These are phyloP conservation scores for Lepiota brunneoincarnata DNA, from an alignment of 768 basidiomycete species.

Conservation along the genomic window DNA sequence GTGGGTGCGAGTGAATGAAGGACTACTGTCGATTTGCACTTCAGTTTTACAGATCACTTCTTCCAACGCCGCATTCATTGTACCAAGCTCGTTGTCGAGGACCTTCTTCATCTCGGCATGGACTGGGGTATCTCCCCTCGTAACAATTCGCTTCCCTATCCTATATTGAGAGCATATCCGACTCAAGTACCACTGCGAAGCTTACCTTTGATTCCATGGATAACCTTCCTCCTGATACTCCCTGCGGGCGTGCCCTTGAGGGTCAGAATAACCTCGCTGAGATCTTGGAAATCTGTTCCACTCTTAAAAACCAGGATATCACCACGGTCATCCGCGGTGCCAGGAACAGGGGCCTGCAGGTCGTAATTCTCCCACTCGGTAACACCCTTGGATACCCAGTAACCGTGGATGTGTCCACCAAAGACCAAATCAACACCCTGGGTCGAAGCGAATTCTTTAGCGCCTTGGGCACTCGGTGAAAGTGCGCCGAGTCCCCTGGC, in stretches of 20 bases:
- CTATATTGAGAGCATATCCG: too few relatives aligned
- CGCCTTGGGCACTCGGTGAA: neutral
- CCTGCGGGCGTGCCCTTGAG: neutral
- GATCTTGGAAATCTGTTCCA: constrained; percentile 1
- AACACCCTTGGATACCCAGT: constrained; percentile 1
- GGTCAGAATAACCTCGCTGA: neutral
- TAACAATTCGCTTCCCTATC: too few relatives aligned
- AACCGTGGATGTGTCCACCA: constrained; percentile 2
- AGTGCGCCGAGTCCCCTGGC: neutral
- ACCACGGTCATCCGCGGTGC: neutral
- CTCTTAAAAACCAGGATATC: constrained; percentile 1
- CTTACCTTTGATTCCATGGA: neutral
- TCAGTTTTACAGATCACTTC: too few relatives aligned
- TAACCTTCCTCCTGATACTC: constrained; percentile 4
- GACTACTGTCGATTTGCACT: too few relatives aligned
- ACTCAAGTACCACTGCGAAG: neutral
- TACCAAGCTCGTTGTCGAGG: too few relatives aligned
- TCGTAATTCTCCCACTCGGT: constrained; percentile 1
- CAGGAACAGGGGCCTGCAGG: neutral
- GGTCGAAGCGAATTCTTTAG: neutral
- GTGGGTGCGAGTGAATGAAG: too few relatives aligned
- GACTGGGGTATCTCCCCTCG: too few relatives aligned
- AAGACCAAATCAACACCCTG: neutral
- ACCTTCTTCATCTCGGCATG: too few relatives aligned
- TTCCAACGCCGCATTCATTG: too few relatives aligned